phyloP scores from a whole-genome alignment of 257 asterid genomes.

The Solanum okadae region DNA sequence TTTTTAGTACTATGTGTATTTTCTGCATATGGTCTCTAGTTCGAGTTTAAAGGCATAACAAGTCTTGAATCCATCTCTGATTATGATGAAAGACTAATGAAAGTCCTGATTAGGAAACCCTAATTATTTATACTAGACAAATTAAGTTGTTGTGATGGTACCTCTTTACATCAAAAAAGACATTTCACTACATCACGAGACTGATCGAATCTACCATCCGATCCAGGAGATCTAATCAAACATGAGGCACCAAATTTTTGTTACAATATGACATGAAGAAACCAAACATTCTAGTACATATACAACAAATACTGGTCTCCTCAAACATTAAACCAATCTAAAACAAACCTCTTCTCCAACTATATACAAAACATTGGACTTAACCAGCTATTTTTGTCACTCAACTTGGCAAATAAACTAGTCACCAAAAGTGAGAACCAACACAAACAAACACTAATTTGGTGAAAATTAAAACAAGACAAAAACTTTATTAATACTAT shows the following conservation, averaged over 20 bases:
- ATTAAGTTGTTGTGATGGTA: neutral
- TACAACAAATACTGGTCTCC: neutral
- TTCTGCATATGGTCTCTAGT: neutral
- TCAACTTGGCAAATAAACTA: neutral
- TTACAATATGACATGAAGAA: neutral
- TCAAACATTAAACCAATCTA: neutral
- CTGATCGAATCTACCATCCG: neutral
- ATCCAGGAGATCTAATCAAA: neutral
- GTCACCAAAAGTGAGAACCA: neutral
- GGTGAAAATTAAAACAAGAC: neutral
- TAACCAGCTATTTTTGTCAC: neutral
- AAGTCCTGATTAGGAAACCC: neutral
- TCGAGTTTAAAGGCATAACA: neutral
- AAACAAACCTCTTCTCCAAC: neutral
- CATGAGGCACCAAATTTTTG: neutral
- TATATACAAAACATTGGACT: neutral
- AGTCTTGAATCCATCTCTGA: neutral
- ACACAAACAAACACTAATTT: neutral
- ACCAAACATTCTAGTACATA: neutral
- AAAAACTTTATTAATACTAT: too few species aligned
- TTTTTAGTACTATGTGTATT: neutral
- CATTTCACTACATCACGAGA: neutral
- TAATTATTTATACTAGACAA: neutral
- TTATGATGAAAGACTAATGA: accelerated
- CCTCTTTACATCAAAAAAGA: neutral